Base-by-base conservation (phyloP, 441 rosid species). In the Adansonia rubrostipa region DNA sequence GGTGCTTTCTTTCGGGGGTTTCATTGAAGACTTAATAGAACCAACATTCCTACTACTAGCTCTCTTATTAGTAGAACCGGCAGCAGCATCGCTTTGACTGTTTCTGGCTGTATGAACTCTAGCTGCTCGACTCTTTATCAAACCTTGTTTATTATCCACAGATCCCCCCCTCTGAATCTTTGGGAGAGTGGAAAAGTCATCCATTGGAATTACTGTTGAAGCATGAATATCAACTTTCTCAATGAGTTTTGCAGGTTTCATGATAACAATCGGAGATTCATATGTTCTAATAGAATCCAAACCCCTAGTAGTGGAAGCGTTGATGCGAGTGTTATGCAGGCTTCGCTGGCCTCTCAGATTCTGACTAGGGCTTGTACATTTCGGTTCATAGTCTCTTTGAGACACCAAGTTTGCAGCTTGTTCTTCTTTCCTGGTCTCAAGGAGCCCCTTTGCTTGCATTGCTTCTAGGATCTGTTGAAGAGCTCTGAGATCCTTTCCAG, bases 181-280 rank as follows among this genome's bases (percentile, higher is more conserved):
- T 73, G 84, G 84, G 71, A 87, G 80, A 62, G 81, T 75, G 22
- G 93, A 75, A 67, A 88, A 83, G 20, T 86, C 81, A 73, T 89
- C 91, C 13, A 87, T 70, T 62, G 97, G 88, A 84, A 89, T 80
- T 61, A 86, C 82, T 10, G 93, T 86, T 67, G 95, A 84, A 83
- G 89, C 66, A 81, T 86, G 83, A 66, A 87, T 83, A 80, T 86
- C 85, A 64, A 89, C 86, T 78, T 88, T 87, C 47, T 87, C 93
- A 74, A 89, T 88, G 69, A 88, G 91, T 83, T 89, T 94, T 40
- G 92, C 92, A 40, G 99, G 97, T 89, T 92, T 96, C 94, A 94
- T 92, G 76, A 96, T 91, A 85, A 96, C 97, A 56, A 96, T 96
- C 0, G 98, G 94, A 67, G 99, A 93, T 74, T 93, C 94, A 85